Evolutionary conservation across 192 early-diverging fungal genomes (phyloP).

Genomic region (Lobosporangium transversale): DNA sequence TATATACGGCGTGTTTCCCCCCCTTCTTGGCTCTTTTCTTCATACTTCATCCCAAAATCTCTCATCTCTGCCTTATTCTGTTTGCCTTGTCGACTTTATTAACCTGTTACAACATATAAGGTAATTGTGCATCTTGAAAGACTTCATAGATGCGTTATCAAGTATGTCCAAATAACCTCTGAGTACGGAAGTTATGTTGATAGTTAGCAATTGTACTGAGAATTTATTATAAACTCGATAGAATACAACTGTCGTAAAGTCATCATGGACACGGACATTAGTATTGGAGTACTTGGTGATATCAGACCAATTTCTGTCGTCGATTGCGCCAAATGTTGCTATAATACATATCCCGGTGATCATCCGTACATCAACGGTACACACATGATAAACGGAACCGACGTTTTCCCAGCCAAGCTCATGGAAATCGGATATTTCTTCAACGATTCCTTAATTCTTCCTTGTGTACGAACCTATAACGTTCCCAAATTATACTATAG

Average conservation of each 20-base stretch:
- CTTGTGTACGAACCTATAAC: not conserved
- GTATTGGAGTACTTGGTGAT: conserved; percentile 5
- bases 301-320: conserved; percentile 1
- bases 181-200: conserved; percentile 12
- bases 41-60: no score
- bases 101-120: conserved; percentile 12
- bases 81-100: conserved; percentile 12
- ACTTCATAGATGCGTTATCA: conserved; percentile 6
- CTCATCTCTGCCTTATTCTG: not conserved
- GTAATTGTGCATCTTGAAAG: conserved; percentile 12
- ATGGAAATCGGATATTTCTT: conserved; percentile 1
- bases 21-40: not conserved
- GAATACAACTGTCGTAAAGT: conserved; percentile 8
- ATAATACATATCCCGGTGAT: not conserved
- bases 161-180: conserved; percentile 10
- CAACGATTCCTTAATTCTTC: conserved; percentile 7
- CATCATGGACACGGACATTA: conserved; percentile 13
- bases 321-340: conserved; percentile 16
- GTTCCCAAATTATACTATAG: conserved; percentile 11
- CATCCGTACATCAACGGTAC: conserved; percentile 8
- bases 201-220: conserved; percentile 8
- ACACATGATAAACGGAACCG: conserved; percentile 14
- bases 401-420: conserved; percentile 1
- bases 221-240: conserved; percentile 15
- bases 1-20: not conserved